Conservation (phyloP, 495 filamentous ascomycete species). For the Aspergillus baeticus region DNA sequence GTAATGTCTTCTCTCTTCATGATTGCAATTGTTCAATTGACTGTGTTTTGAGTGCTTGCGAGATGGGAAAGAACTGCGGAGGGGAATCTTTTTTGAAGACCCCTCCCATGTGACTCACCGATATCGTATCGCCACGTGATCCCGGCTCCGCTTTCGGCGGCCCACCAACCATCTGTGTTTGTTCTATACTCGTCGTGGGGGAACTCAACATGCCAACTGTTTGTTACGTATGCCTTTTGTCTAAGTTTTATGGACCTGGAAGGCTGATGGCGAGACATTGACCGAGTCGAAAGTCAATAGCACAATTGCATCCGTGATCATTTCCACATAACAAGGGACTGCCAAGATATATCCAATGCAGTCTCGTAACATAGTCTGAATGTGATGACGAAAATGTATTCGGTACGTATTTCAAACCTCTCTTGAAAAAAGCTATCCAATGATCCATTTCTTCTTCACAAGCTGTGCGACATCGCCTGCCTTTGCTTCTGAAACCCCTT, state of each 20-base stretch:
- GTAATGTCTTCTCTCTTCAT: slow-evolving; percentile 58
- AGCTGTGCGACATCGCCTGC: neutral
- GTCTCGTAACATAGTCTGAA: no score
- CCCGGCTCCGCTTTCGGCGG: neutral
- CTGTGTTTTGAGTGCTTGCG: neutral
- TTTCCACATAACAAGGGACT: no score
- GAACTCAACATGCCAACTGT: neutral
- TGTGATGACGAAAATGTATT: no score
- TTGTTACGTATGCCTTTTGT: no score
- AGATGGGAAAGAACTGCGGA: neutral
- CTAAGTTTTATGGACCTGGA: no score
- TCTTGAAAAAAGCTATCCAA: neutral
- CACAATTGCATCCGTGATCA: no score
- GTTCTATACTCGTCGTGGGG: neutral
- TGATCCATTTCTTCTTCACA: neutral
- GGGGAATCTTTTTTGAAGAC: neutral
- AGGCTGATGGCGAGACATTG: no score
- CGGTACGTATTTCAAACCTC: no score
- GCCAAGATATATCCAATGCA: no score
- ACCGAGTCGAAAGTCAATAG: no score
- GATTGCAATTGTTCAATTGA: slow-evolving; percentile 10
- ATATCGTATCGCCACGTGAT: slow-evolving; percentile 4
- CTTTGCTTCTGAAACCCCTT: neutral
- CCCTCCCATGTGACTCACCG: slow-evolving; percentile 17
- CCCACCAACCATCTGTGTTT: neutral